A percentile compares a stretch with the other conserved stretches of the same genome.
Evolutionary conservation across 1,284 basidiomycete species (phyloP).

Genomic region (Papiliotrema nemorosa): DNA sequence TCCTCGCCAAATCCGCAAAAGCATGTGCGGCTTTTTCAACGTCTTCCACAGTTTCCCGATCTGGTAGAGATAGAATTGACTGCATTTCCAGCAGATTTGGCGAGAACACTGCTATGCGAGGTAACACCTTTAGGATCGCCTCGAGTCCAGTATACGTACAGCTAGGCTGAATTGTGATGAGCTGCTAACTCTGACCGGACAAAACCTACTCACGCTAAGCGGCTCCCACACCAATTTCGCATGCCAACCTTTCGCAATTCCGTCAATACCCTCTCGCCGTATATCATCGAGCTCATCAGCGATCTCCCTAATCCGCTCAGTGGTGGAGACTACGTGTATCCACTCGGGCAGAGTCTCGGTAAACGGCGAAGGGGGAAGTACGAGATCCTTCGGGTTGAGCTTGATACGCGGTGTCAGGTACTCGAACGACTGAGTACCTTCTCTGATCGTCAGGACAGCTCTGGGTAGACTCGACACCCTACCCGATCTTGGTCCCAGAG

Average conservation of each 20-base stretch:
- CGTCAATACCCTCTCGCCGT: conserved; percentile 16
- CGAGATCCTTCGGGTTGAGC: conserved; percentile 66
- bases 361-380: conserved; percentile 50
- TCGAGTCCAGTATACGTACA: conserved; percentile 66
- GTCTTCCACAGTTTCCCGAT: conserved; percentile 27
- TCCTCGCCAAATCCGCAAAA: conserved; percentile 61
- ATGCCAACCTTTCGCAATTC: conserved; percentile 53
- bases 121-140: conserved; percentile 17
- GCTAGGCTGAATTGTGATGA: conserved; percentile 58
- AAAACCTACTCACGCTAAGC: conserved; percentile 48
- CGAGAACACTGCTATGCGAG: conserved; percentile 33
- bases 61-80: conserved; percentile 34
- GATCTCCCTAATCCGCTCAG: conserved; percentile 64
- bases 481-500: conserved; percentile 68
- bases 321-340: conserved; percentile 84
- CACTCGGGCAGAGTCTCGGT: conserved; percentile 56
- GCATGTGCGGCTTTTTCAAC: conserved; percentile 62
- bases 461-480: conserved; percentile 13
- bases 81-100: conserved; percentile 54
- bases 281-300: conserved; percentile 60
- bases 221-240: conserved; percentile 77
- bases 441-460: conserved; percentile 14
- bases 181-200: background rate
- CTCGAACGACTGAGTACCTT: conserved; percentile 62
- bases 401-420: conserved; percentile 73